Percentiles rank a stretch among this genome's conserved stretches.
Conservation (phyloP, 306 rosid species). For the Lathyrus oleraceus region DNA sequence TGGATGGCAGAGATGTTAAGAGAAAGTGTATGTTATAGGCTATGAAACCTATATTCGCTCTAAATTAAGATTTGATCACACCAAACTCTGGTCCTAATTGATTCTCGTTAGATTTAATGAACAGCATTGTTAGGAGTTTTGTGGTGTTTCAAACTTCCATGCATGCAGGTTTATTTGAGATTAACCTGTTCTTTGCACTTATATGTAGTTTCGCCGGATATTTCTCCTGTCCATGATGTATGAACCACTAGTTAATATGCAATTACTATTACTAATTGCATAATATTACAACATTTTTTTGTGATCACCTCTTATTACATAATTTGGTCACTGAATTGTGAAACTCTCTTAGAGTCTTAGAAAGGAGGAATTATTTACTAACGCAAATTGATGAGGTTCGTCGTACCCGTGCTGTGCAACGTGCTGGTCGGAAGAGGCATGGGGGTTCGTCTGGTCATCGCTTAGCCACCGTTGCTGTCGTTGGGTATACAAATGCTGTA, state of each 20-base stretch:
- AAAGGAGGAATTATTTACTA: constrained; percentile 57
- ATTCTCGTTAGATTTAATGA: neutral
- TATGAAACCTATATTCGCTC: neutral
- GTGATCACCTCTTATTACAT: constrained; percentile 7
- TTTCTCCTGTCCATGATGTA: constrained; percentile 21
- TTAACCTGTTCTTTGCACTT: constrained; percentile 6
- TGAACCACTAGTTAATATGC: constrained; percentile 8
- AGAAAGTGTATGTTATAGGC: neutral
- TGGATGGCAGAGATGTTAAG: neutral
- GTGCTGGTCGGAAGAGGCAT: constrained; percentile 81
- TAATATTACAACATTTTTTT: neutral
- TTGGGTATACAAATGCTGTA: constrained; percentile 98
- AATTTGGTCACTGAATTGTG: constrained; percentile 37
- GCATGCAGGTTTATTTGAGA: neutral
- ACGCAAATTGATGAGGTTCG: constrained; percentile 87
- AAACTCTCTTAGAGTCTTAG: constrained; percentile 59
- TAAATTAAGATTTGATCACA: constrained; percentile 4
- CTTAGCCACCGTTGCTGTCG: constrained; percentile 77
- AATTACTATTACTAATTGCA: neutral
- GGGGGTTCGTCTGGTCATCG: constrained; percentile 73
- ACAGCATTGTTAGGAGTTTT: neutral
- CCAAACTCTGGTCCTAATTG: neutral
- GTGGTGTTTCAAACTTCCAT: constrained; percentile 11
- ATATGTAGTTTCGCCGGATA: constrained; percentile 6
- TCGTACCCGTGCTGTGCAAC: constrained; percentile 82